Percentiles rank a stretch among this genome's conserved stretches.
Conservation (phyloP, 2,329 filamentous ascomycete species). For the Thielaviopsis punctulata region DNA sequence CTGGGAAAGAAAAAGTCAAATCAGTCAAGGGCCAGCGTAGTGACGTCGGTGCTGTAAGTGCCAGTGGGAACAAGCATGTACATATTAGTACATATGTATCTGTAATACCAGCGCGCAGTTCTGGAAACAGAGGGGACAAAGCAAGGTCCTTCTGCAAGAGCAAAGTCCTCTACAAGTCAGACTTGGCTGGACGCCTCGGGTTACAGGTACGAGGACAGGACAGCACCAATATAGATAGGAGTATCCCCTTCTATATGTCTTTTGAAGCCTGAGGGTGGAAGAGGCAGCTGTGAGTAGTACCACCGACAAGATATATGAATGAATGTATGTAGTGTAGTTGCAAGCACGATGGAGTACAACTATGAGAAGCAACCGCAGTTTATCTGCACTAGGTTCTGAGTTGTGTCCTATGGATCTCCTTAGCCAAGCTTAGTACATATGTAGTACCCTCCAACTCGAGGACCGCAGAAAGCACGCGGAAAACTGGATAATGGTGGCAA, state of each 20-base stretch:
- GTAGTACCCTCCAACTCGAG: no score
- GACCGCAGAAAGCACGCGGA: no score
- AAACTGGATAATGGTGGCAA: no score
- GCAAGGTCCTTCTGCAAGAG: background rate
- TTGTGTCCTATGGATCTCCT: no score
- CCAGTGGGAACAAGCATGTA: background rate
- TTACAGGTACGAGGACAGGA: background rate
- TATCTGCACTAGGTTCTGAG: no score
- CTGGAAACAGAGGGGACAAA: background rate
- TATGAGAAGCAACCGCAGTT: no score
- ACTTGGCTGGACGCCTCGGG: background rate
- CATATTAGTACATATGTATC: background rate
- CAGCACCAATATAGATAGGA: background rate
- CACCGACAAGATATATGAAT: no score
- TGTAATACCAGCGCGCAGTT: background rate
- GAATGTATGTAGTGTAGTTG: no score
- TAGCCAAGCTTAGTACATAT: no score
- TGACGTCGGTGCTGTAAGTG: background rate
- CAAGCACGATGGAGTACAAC: no score
- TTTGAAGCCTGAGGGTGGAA: no score
- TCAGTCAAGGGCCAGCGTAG: background rate
- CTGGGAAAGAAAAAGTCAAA: background rate
- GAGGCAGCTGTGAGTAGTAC: no score
- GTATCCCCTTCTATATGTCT: background rate
- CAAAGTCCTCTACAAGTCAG: background rate